Evolutionary conservation across 2,329 filamentous ascomycete genomes (phyloP).

Genomic region (Fusarium mundagurra): DNA sequence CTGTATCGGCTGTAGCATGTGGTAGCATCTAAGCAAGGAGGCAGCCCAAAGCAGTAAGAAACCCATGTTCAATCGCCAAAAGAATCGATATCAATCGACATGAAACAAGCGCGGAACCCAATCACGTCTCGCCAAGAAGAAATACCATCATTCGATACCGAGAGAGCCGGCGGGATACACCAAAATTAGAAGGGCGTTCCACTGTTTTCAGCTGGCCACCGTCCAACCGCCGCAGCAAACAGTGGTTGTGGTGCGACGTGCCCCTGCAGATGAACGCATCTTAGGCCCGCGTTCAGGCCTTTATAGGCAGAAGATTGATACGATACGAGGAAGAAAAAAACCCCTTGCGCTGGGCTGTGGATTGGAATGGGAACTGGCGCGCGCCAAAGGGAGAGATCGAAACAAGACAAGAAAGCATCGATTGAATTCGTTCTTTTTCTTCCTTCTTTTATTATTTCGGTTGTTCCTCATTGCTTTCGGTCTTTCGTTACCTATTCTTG

Average conservation of each 20-base stretch:
- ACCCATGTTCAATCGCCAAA: not conserved
- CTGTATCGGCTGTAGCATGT: slow-evolving; percentile 26
- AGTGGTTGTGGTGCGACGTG: slow-evolving; percentile 39
- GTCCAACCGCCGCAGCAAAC: slow-evolving; percentile 18
- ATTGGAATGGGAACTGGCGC: slow-evolving; percentile 18
- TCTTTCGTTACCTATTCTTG: slow-evolving; percentile 8
- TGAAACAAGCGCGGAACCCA: slow-evolving; percentile 20
- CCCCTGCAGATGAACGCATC: slow-evolving; percentile 31
- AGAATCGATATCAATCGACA: not conserved
- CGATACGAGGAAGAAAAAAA: slow-evolving; percentile 1
- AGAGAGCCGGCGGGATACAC: slow-evolving; percentile 4
- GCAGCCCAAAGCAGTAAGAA: slow-evolving; percentile 6
- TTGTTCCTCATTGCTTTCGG: not conserved
- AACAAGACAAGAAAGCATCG: not conserved
- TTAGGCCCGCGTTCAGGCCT: not conserved
- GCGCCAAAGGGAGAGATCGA: slow-evolving; percentile 21
- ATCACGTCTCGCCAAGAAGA: slow-evolving; percentile 15
- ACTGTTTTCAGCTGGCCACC: slow-evolving; percentile 33
- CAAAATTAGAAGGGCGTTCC: slow-evolving; percentile 26
- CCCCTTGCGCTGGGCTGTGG: not conserved
- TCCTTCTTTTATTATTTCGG: slow-evolving; percentile 10
- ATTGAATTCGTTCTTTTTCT: slow-evolving; percentile 14
- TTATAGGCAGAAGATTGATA: not conserved
- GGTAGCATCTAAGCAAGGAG: slow-evolving; percentile 19
- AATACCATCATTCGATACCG: slow-evolving; percentile 2